Conservation (phyloP, 75 land plant genomes). For the Gnetum montanum region DNA sequence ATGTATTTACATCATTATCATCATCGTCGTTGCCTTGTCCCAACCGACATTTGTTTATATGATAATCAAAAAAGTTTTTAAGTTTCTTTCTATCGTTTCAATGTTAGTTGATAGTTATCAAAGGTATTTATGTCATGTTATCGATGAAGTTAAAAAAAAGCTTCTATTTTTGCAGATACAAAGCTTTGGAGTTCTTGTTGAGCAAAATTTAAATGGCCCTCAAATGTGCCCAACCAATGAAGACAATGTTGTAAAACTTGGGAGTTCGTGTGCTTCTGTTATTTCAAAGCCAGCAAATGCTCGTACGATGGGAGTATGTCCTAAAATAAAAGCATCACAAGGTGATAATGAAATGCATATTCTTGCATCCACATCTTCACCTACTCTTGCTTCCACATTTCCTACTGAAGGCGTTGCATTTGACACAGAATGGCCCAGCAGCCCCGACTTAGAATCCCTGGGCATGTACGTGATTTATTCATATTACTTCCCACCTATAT, state of each 20-base stretch:
- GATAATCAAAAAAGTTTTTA: too few relatives aligned
- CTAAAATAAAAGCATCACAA: constrained; percentile 2
- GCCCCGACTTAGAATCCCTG: constrained; percentile 1
- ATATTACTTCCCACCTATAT: too few relatives aligned
- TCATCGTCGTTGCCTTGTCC: too few relatives aligned
- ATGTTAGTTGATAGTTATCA: too few relatives aligned
- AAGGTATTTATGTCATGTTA: too few relatives aligned
- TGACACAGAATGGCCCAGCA: constrained; percentile 7
- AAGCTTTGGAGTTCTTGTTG: constrained; percentile 13
- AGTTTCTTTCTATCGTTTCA: too few relatives aligned
- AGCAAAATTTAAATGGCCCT: constrained; percentile 10
- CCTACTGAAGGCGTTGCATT: not conserved
- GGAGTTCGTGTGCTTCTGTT: constrained; percentile 2
- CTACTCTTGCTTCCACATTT: not conserved
- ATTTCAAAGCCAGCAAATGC: not conserved
- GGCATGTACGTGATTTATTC: constrained; percentile 4
- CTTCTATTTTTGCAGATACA: constrained; percentile 9
- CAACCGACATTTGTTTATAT: too few relatives aligned
- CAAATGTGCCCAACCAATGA: constrained; percentile 1
- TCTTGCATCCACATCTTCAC: constrained; percentile 3
- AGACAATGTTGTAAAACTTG: constrained; percentile 1
- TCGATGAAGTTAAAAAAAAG: too few relatives aligned
- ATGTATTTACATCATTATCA: too few relatives aligned
- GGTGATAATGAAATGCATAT: constrained; percentile 1
- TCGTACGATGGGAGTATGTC: constrained; percentile 4